phyloP scores from a whole-genome alignment of 169 alveolate species.

The Plasmodium ovale region DNA sequence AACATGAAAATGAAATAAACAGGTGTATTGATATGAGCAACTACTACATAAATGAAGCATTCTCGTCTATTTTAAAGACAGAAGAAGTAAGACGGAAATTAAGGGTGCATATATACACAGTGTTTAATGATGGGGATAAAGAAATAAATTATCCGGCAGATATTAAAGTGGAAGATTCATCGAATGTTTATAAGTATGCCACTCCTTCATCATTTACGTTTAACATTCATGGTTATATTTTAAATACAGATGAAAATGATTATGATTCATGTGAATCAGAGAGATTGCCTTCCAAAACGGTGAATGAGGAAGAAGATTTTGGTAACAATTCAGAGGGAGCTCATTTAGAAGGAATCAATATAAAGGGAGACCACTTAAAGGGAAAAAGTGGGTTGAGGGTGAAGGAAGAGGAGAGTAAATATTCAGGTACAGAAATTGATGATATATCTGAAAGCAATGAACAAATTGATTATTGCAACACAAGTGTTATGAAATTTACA shows the following conservation, averaged over 20 bases:
- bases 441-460: slow-evolving; percentile 39
- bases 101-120: slow-evolving; percentile 55
- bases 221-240: slow-evolving; percentile 74
- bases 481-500: slow-evolving; percentile 71
- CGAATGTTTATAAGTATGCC: slow-evolving; percentile 30
- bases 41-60: slow-evolving; percentile 69
- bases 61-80: slow-evolving; percentile 51
- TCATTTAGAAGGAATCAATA: no score
- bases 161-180: slow-evolving; percentile 48
- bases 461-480: slow-evolving; percentile 52
- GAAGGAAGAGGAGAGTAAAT: slow-evolving; percentile 38
- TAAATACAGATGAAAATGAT: slow-evolving; percentile 65
- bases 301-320: not conserved
- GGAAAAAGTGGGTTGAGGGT: not conserved
- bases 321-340: not conserved
- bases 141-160: slow-evolving; percentile 61
- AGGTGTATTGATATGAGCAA: slow-evolving; percentile 68
- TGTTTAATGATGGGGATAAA: slow-evolving; percentile 67
- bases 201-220: slow-evolving; percentile 70
- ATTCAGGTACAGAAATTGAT: slow-evolving; percentile 52
- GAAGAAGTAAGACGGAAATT: slow-evolving; percentile 64
- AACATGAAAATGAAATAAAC: slow-evolving; percentile 66
- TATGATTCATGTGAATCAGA: slow-evolving; percentile 20
- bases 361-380: not conserved
- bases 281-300: not conserved